Evolutionary conservation across 768 basidiomycete genomes (phyloP), one percentile per base, ranked within the genome.

Genomic region (Kwoniella dejecticola): DNA sequence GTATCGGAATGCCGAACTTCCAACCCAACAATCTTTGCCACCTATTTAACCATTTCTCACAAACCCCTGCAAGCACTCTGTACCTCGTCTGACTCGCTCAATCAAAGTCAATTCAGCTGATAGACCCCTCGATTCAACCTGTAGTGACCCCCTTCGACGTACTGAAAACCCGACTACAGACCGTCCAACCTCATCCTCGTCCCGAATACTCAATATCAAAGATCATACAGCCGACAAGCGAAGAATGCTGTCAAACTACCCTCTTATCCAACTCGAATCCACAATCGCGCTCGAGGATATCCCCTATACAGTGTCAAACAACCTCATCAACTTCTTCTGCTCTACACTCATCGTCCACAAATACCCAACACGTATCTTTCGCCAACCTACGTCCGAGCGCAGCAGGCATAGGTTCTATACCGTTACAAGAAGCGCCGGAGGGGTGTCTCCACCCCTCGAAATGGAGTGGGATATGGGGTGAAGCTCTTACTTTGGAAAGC

Each of bases 141-240:
- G 41, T 76, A 98, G 95, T 99, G 96, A 98, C 95, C 2, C 96
- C 96, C 2, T 99, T 99, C 78, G 96, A 99, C 80, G 92, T 99
- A 56, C 84, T 98, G 68, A 98, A 98, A 79, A 98, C 95, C 12
- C 86, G 96, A 27, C 82, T 99, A 17, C 96, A 99, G 78, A 98
- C 96, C 90, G 69, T 63, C 41, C 66, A 58, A 54, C 64, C 75
- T 21, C 54, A 64, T 57, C 76, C 57, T 53, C 64, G 60, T 26
- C 38, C 60, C 8, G 21, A 38, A n/a, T 26, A 31, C 8, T 29
- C 19, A 1, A 8, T 19, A 29, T 29, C 40, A 13, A 19, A 30
- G 48, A 19, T 42, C 6, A 42, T 42, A 42, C 23, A 38, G 17
- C n/a, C 60, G 10, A 7, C 33, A 29, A 26, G 46, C 3, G 49